phyloP scores from a whole-genome alignment of 164 flowering plant genomes.

The Pachysandra terminalis region DNA sequence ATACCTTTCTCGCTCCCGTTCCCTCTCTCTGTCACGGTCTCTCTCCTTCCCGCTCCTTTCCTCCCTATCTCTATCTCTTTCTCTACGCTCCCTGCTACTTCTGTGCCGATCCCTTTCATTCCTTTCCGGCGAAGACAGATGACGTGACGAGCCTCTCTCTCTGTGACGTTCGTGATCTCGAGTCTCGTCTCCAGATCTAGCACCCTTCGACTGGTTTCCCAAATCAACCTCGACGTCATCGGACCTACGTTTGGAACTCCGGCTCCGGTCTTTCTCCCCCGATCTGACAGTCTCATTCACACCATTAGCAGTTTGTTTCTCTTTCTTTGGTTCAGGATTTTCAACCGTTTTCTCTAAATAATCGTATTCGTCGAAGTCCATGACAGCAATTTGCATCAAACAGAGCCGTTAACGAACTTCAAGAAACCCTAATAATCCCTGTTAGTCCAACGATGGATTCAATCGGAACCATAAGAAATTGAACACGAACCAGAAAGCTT shows the following conservation, averaged over 20 bases:
- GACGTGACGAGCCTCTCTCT: conserved; percentile 43
- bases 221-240: conserved; percentile 36
- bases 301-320: conserved; percentile 43
- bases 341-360: conserved; percentile 73
- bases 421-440: conserved; percentile 3
- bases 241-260: conserved; percentile 46
- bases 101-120: conserved; percentile 44
- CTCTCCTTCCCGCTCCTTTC: conserved; percentile 13
- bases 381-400: not conserved
- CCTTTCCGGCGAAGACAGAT: conserved; percentile 37
- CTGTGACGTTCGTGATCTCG: conserved; percentile 37
- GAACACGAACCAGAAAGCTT: not conserved
- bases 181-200: conserved; percentile 41
- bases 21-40: conserved; percentile 30
- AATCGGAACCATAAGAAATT: not conserved
- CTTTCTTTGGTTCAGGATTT: conserved; percentile 43
- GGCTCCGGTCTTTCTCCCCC: conserved; percentile 35
- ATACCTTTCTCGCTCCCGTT: conserved; percentile 40
- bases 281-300: conserved; percentile 33
- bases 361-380: conserved; percentile 86
- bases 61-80: conserved; percentile 28
- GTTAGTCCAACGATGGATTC: not conserved
- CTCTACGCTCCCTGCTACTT: conserved; percentile 49
- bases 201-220: conserved; percentile 34
- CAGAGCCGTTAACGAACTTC: not conserved